Conservation (phyloP, 2,329 filamentous ascomycete genomes). For the Aureobasidium sp. region DNA sequence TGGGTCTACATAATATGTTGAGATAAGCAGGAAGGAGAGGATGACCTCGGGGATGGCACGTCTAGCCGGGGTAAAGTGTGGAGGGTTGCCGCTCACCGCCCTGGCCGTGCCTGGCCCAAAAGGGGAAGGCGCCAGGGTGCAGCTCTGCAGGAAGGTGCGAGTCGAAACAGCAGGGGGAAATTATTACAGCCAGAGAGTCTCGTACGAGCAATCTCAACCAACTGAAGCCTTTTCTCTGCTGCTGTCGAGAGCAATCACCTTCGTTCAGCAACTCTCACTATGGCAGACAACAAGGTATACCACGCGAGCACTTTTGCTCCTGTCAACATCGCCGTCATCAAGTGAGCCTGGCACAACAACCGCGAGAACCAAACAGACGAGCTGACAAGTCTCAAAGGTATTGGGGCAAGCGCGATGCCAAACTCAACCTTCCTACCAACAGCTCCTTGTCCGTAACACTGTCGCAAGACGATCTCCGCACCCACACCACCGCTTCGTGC, state of each 20-base stretch:
- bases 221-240: background rate
- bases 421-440: conserved; percentile 95
- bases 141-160: background rate
- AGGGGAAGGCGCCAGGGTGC: background rate
- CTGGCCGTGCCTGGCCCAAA: background rate
- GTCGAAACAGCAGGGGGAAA: conserved; percentile 10
- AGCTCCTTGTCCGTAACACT: conserved; percentile 95
- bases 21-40: background rate
- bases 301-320: conserved; percentile 93
- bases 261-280: conserved; percentile 18
- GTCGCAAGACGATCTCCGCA: conserved; percentile 86
- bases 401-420: conserved; percentile 95
- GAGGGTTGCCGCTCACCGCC: conserved; percentile 12
- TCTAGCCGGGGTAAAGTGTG: conserved; percentile 8
- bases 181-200: background rate
- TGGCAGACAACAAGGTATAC: conserved; percentile 55
- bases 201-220: conserved; percentile 13
- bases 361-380: background rate
- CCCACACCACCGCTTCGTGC: conserved; percentile 91
- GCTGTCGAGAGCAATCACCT: background rate
- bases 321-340: conserved; percentile 97
- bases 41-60: conserved; percentile 3
- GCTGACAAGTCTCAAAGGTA: conserved; percentile 45
- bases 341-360: conserved; percentile 47
- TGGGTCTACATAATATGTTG: conserved; percentile 1